These are phyloP conservation scores for Botrytis fragariae DNA, from an alignment of 2,329 filamentous ascomycete species.

Conservation along the genomic window DNA sequence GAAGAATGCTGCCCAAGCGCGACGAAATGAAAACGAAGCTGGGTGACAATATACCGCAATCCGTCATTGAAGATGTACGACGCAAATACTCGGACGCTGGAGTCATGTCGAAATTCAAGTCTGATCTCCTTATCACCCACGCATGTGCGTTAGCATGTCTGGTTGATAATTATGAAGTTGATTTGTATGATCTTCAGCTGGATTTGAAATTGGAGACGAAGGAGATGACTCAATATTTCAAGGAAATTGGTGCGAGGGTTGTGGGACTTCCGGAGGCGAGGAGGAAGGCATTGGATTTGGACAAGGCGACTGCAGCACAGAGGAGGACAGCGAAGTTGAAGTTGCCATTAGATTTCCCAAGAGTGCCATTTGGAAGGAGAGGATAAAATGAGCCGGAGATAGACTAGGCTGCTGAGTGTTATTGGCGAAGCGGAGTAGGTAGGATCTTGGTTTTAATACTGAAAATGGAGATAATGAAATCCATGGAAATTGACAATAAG, in stretches of 20 bases:
- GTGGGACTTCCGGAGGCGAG: conserved; percentile 46
- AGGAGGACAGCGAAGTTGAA: conserved; percentile 68
- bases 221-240: conserved; percentile 68
- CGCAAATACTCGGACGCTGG: conserved; percentile 65
- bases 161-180: conserved; percentile 70
- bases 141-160: conserved; percentile 69
- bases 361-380: conserved; percentile 41
- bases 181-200: conserved; percentile 66
- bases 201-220: conserved; percentile 72
- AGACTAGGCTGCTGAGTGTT: neutral
- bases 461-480: conserved; percentile 7
- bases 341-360: conserved; percentile 81
- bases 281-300: conserved; percentile 52
- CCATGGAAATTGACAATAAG: conserved; percentile 2
- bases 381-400: conserved; percentile 15
- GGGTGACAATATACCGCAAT: conserved; percentile 53
- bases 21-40: conserved; percentile 61
- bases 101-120: conserved; percentile 67
- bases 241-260: conserved; percentile 71
- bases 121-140: conserved; percentile 70
- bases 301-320: conserved; percentile 57
- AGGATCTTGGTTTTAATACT: neutral
- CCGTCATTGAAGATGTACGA: conserved; percentile 64
- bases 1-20: conserved; percentile 54
- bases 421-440: conserved; percentile 13